phyloP scores from a whole-genome alignment of 192 early-diverging fungal species.

The Podila minutissima region DNA sequence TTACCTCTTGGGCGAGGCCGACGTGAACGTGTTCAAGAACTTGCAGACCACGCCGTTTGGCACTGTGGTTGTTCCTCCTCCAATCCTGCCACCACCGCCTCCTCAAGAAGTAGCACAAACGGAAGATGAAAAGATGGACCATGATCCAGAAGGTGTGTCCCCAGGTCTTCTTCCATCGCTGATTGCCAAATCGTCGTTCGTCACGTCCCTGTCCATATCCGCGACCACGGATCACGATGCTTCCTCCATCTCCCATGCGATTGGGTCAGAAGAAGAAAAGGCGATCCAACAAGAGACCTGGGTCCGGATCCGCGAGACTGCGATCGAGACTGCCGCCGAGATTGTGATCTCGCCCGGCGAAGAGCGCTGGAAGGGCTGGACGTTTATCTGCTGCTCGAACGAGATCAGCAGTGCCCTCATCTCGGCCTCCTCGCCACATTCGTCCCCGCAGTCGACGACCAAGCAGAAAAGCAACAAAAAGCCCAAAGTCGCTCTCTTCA shows the following conservation, averaged over 20 bases:
- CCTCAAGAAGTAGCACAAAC: not conserved
- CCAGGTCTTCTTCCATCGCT: constrained; percentile 13
- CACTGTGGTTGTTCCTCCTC: constrained; percentile 30
- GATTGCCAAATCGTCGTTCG: constrained; percentile 2
- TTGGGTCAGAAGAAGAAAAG: constrained; percentile 46
- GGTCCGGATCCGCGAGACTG: constrained; percentile 40
- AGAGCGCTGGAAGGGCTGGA: constrained; percentile 66
- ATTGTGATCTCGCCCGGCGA: constrained; percentile 77
- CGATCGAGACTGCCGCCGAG: constrained; percentile 41
- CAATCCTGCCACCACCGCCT: constrained; percentile 17
- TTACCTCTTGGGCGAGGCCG: constrained; percentile 56
- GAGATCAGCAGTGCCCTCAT: constrained; percentile 53
- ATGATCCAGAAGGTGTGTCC: not conserved
- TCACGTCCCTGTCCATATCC: not conserved
- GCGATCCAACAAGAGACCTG: constrained; percentile 55
- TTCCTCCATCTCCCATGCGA: constrained; percentile 2
- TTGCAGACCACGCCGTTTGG: constrained; percentile 48
- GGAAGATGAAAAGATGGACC: no score
- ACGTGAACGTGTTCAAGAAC: constrained; percentile 44
- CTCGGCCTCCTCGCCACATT: constrained; percentile 26
- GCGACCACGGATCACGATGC: not conserved
- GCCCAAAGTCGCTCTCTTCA: not conserved
- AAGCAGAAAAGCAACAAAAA: not conserved
- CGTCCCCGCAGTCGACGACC: constrained; percentile 3
- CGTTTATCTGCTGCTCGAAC: constrained; percentile 65